Evolutionary conservation across 495 filamentous ascomycete species (phyloP).

Genomic region (Penicillium flavigenum): DNA sequence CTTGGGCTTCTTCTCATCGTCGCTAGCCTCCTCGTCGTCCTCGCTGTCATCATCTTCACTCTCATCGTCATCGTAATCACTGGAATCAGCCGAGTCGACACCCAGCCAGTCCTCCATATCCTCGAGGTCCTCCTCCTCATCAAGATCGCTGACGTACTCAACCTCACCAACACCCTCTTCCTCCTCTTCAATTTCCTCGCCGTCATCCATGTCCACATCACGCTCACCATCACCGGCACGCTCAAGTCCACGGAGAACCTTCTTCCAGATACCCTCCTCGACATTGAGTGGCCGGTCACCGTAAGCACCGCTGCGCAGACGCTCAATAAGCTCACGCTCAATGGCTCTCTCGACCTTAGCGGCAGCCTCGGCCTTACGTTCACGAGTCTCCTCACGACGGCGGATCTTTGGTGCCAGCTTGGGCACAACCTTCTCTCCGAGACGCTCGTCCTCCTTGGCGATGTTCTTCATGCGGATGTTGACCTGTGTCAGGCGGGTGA

Average conservation of each 20-base stretch:
- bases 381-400: conserved; percentile 82
- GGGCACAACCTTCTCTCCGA: conserved; percentile 89
- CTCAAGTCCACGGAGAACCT: conserved; percentile 89
- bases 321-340: conserved; percentile 92
- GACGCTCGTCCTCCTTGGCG: conserved; percentile 79
- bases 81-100: conserved; percentile 56
- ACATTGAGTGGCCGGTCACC: conserved; percentile 93
- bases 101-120: conserved; percentile 77
- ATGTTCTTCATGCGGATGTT: conserved; percentile 79
- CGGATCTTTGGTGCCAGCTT: conserved; percentile 91
- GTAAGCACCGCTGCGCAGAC: conserved; percentile 89
- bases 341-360: conserved; percentile 96
- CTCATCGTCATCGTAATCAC: conserved; percentile 52
- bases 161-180: conserved; percentile 74
- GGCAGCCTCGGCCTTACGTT: conserved; percentile 89
- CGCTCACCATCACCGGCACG: conserved; percentile 75
- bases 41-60: conserved; percentile 52
- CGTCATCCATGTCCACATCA: conserved; percentile 89
- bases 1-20: conserved; percentile 50
- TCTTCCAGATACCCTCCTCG: conserved; percentile 94
- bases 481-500: conserved; percentile 92
- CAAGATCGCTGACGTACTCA: conserved; percentile 79
- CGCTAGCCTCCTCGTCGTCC: conserved; percentile 30
- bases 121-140: conserved; percentile 64
- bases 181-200: conserved; percentile 70